phyloP scores from a whole-genome alignment of 225 moss, liverwort and hornwort genomes.

The Rhytidiadelphus loreus region DNA sequence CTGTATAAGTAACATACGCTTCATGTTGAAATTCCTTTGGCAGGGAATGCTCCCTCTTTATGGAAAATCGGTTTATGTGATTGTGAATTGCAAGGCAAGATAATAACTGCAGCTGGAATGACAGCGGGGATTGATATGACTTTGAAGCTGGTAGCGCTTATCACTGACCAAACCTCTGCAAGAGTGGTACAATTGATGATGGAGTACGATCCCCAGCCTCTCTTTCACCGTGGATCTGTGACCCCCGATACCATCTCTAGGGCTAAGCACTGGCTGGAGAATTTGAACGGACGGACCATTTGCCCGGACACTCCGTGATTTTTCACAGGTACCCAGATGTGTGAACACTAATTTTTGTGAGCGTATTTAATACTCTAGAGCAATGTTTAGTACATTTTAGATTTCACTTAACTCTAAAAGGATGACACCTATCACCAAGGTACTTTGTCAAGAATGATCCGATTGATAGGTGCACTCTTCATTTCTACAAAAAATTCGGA shows the following conservation, averaged over 20 bases:
- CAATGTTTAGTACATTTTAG: neutral
- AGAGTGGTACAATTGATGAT: constrained; percentile 6
- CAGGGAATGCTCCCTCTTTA: neutral
- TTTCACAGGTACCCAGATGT: neutral
- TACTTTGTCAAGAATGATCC: too few relatives aligned
- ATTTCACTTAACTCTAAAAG: neutral
- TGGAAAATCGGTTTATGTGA: neutral
- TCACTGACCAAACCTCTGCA: constrained; percentile 3
- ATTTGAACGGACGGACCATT: neutral
- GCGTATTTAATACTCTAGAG: neutral
- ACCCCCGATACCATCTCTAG: neutral
- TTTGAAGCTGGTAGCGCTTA: constrained; percentile 2
- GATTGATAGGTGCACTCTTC: too few relatives aligned
- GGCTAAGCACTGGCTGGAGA: neutral
- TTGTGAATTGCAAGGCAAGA: constrained; percentile 8
- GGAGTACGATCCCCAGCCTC: neutral
- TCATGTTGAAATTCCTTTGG: neutral
- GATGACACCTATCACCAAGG: too few relatives aligned
- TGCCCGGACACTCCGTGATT: neutral
- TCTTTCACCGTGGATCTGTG: neutral
- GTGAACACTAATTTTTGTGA: neutral
- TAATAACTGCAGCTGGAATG: constrained; percentile 4
- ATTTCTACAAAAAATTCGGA: too few relatives aligned
- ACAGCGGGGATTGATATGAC: constrained; percentile 18
- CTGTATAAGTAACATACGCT: neutral